A percentile compares a stretch with the other conserved stretches of the same genome.
Conservation (phyloP, 2,329 filamentous ascomycete species). For the Rhinocladiella similis region DNA sequence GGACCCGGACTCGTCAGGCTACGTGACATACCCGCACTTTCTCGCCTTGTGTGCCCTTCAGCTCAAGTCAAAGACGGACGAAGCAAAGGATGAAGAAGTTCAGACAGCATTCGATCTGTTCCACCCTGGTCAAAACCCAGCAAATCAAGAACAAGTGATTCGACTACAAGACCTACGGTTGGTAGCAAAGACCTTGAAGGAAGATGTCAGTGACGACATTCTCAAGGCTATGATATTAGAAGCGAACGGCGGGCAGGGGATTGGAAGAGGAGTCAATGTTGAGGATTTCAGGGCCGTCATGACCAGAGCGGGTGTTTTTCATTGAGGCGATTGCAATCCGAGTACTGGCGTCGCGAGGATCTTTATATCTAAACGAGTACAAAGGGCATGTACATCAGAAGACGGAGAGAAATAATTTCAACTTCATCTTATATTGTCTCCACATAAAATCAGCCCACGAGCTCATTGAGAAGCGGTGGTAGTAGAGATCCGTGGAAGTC, state of each 20-base stretch:
- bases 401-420: not conserved
- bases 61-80: conserved; percentile 60
- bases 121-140: conserved; percentile 50
- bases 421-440: conserved; percentile 17
- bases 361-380: not conserved
- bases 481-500: conserved; percentile 27
- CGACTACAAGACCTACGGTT: conserved; percentile 75
- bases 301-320: conserved; percentile 79
- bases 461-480: conserved; percentile 1
- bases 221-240: conserved; percentile 93
- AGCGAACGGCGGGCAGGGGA: conserved; percentile 78
- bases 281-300: conserved; percentile 87
- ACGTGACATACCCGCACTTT: conserved; percentile 77
- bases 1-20: conserved; percentile 78
- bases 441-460: conserved; percentile 19
- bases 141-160: conserved; percentile 59
- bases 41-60: conserved; percentile 86
- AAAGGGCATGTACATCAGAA: not conserved
- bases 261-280: conserved; percentile 68
- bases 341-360: not conserved
- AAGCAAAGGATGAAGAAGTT: conserved; percentile 63
- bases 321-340: conserved; percentile 43
- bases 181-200: conserved; percentile 78
- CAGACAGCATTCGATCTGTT: conserved; percentile 83
- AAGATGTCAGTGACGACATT: conserved; percentile 79